phyloP scores from a whole-genome alignment of 2,329 filamentous ascomycete genomes.

The Albifimbria verrucaria region DNA sequence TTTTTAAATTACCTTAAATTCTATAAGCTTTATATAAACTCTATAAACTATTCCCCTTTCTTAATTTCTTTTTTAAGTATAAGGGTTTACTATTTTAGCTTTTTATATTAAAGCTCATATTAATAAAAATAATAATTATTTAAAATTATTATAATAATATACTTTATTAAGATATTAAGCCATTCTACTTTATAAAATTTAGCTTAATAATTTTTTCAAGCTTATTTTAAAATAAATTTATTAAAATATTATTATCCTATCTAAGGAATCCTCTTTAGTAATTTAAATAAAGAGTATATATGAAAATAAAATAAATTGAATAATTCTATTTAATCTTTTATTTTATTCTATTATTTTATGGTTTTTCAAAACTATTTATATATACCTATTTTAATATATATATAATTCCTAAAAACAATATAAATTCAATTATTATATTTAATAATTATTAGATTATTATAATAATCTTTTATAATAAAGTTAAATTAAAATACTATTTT shows the following conservation, averaged over 20 bases:
- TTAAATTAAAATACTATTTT: too few species aligned
- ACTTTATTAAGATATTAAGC: background rate
- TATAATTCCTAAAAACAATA: too few species aligned
- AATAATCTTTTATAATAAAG: too few species aligned
- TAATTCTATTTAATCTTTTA: too few species aligned
- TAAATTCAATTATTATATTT: too few species aligned
- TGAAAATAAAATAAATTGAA: background rate
- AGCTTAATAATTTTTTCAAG: background rate
- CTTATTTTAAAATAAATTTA: background rate
- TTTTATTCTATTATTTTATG: too few species aligned
- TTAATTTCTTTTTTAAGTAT: too few species aligned
- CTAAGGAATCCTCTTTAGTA: too few species aligned
- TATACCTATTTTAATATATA: too few species aligned
- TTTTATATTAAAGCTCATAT: background rate
- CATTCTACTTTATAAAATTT: background rate
- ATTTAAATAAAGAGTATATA: background rate
- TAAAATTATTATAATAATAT: background rate
- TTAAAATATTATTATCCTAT: background rate
- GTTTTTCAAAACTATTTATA: too few species aligned
- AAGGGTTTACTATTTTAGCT: too few species aligned
- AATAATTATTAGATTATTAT: too few species aligned
- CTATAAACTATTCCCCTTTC: background rate
- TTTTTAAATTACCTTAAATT: background rate
- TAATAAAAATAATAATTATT: background rate
- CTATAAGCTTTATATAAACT: background rate